Evolutionary conservation across 176 grass and related monocot species (phyloP).

Genomic region (Tuctoria greenei): DNA sequence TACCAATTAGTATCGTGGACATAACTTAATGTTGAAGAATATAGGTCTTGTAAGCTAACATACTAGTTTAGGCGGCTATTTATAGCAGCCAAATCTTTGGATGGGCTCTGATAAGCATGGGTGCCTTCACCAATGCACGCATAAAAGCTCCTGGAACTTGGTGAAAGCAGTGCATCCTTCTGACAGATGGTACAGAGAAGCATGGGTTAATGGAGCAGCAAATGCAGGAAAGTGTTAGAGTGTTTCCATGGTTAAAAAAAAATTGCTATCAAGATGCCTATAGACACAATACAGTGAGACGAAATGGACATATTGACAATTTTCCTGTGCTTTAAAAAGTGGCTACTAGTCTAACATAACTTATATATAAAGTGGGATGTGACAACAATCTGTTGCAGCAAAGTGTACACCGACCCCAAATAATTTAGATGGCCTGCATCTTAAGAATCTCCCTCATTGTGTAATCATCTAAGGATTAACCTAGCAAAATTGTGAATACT

Average conservation of each 20-base stretch:
- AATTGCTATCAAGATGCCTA: background rate
- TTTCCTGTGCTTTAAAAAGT: background rate
- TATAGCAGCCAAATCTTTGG: conserved; percentile 81
- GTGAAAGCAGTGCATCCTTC: conserved; percentile 81
- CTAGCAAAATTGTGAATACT: conserved; percentile 18
- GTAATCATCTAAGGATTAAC: conserved; percentile 3
- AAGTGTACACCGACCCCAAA: background rate
- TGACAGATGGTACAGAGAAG: conserved; percentile 40
- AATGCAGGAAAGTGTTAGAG: background rate
- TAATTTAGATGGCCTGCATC: background rate
- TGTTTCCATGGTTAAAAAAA: conserved; percentile 6
- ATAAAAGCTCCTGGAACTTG: conserved; percentile 92
- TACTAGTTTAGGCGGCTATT: conserved; percentile 83
- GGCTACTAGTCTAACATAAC: background rate
- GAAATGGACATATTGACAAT: background rate
- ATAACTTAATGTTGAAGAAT: conserved; percentile 10
- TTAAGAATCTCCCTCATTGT: background rate
- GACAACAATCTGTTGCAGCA: background rate
- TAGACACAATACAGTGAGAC: background rate
- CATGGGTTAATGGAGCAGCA: background rate
- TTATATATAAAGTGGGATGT: conserved; percentile 27
- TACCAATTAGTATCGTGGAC: conserved; percentile 18
- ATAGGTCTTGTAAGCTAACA: conserved; percentile 12
- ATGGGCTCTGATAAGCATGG: conserved; percentile 73
- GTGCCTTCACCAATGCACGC: conserved; percentile 96